phyloP scores from a whole-genome alignment of 2,329 filamentous ascomycete species.

The Pyrenochaeta sp. region DNA sequence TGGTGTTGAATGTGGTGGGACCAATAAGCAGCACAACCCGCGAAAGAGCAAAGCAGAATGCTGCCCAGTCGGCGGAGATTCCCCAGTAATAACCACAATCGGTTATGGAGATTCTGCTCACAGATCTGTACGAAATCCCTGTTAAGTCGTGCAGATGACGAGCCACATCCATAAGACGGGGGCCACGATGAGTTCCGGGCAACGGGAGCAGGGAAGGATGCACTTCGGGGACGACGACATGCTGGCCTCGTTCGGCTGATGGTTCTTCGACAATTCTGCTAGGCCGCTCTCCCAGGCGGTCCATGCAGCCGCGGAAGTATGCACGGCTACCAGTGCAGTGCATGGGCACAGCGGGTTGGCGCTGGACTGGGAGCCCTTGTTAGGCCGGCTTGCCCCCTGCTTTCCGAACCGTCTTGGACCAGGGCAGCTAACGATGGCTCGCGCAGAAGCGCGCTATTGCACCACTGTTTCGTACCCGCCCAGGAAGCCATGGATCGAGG shows the following conservation, averaged over 20 bases:
- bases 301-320: constrained; percentile 48
- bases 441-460: constrained; percentile 32
- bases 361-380: constrained; percentile 36
- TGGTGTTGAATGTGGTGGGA: constrained; percentile 31
- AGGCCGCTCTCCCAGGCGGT: constrained; percentile 40
- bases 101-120: constrained; percentile 42
- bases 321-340: constrained; percentile 39
- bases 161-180: constrained; percentile 50
- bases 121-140: constrained; percentile 47
- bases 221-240: constrained; percentile 45
- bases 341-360: constrained; percentile 35
- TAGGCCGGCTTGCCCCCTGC: constrained; percentile 35
- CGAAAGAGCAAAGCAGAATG: constrained; percentile 37
- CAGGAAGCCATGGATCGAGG: constrained; percentile 30
- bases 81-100: constrained; percentile 52
- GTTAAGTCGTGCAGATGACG: constrained; percentile 48
- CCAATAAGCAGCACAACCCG: constrained; percentile 41
- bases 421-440: constrained; percentile 33
- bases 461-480: constrained; percentile 37
- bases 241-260: constrained; percentile 53
- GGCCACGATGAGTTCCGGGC: constrained; percentile 47
- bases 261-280: constrained; percentile 46
- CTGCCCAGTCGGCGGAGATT: constrained; percentile 47
- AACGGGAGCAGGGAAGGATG: constrained; percentile 47
- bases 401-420: constrained; percentile 38